Conservation (phyloP, 441 rosid species). For the Biscutella laevigata region DNA sequence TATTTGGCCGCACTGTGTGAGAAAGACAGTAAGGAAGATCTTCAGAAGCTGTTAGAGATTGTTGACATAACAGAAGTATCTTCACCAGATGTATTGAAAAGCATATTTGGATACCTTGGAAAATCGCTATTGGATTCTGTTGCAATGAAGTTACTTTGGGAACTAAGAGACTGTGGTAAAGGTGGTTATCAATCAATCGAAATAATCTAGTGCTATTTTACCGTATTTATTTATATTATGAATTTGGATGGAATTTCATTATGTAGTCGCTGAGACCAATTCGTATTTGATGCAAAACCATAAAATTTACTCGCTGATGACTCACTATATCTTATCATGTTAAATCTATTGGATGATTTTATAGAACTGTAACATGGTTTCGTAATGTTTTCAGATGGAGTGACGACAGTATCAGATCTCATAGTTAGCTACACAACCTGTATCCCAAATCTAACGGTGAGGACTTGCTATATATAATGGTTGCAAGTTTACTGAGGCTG, state of each 20-base stretch:
- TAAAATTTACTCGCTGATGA: background rate
- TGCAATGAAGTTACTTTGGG: conserved; percentile 47
- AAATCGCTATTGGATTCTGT: conserved; percentile 43
- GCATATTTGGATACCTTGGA: conserved; percentile 60
- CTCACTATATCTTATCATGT: too few species aligned
- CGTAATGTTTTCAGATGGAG: conserved; percentile 39
- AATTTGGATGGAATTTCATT: background rate
- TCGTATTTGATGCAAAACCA: background rate
- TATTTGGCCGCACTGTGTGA: conserved; percentile 70
- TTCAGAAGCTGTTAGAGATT: conserved; percentile 47
- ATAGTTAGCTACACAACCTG: conserved; percentile 47
- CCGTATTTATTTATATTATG: background rate
- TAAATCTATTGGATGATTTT: too few species aligned
- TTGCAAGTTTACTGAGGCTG: conserved; percentile 16
- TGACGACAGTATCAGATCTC: conserved; percentile 42
- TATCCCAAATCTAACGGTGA: conserved; percentile 71
- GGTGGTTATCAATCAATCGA: conserved; percentile 9
- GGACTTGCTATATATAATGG: conserved; percentile 41
- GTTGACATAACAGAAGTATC: conserved; percentile 55
- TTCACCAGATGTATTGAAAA: conserved; percentile 31
- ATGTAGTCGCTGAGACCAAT: background rate
- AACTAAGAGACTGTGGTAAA: conserved; percentile 43
- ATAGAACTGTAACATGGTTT: conserved; percentile 8
- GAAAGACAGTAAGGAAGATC: conserved; percentile 39
- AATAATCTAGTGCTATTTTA: background rate